A percentile compares a stretch with the other conserved stretches of the same genome.
Conservation (phyloP, 371 early-diverging fungal genomes). For the Apophysomyces elegans region DNA sequence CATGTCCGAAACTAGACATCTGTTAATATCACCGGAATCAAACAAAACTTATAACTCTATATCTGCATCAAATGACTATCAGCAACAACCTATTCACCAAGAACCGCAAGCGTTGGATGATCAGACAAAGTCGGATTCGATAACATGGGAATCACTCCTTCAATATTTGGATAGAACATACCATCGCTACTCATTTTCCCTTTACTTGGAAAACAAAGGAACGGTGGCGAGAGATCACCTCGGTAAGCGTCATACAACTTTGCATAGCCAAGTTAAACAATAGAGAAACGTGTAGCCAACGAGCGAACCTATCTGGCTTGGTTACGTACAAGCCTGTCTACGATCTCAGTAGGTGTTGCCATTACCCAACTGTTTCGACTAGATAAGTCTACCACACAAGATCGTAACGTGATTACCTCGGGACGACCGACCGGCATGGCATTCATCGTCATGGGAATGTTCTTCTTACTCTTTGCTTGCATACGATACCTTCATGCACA, state of each 20-base stretch:
- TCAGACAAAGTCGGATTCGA: neutral
- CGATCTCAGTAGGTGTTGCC: conserved; percentile 79
- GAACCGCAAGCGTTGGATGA: conserved; percentile 1
- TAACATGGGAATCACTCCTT: neutral
- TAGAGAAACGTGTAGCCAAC: conserved; percentile 56
- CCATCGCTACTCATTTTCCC: conserved; percentile 22
- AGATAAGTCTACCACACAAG: conserved; percentile 34
- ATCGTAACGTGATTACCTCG: conserved; percentile 19
- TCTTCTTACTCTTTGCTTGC: conserved; percentile 65
- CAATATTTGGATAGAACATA: neutral
- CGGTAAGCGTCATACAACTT: conserved; percentile 36
- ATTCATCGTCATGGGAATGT: conserved; percentile 66
- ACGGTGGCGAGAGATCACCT: conserved; percentile 79
- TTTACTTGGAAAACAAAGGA: conserved; percentile 71
- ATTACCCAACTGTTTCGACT: conserved; percentile 76
- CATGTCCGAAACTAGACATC: neutral
- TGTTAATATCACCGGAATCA: neutral
- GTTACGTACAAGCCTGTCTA: conserved; percentile 75
- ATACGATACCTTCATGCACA: conserved; percentile 79
- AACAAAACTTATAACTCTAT: neutral
- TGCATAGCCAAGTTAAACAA: neutral
- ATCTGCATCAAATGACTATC: neutral
- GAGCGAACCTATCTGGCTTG: conserved; percentile 83
- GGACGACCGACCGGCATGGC: conserved; percentile 52
- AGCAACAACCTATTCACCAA: neutral